These are phyloP conservation scores for Parasitella parasitica DNA, from an alignment of 371 early-diverging fungal species.

Conservation along the genomic window DNA sequence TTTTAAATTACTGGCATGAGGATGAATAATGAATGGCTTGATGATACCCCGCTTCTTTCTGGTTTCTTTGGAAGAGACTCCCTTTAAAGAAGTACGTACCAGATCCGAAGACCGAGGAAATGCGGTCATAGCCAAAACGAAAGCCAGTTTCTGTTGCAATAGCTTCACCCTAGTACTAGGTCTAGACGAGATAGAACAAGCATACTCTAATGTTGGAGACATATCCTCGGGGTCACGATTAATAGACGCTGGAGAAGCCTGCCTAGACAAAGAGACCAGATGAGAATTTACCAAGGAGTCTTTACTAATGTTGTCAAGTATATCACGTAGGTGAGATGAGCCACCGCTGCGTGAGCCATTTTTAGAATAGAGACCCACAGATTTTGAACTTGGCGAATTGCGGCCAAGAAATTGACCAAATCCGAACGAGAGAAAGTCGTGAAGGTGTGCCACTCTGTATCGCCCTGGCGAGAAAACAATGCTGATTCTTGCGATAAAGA, in stretches of 20 bases:
- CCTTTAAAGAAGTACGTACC: not conserved
- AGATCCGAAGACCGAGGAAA: not conserved
- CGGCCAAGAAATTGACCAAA: slow-evolving; percentile 8
- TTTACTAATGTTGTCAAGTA: too few relatives aligned
- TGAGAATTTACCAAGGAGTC: too few relatives aligned
- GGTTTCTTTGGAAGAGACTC: not conserved
- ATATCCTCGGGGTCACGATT: not conserved
- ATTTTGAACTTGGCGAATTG: not conserved
- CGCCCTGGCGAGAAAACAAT: slow-evolving; percentile 1
- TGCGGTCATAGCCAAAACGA: not conserved
- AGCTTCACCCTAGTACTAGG: not conserved
- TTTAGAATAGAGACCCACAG: too few relatives aligned
- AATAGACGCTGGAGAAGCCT: not conserved
- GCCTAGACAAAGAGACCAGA: too few relatives aligned
- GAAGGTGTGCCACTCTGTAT: not conserved
- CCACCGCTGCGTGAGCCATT: too few relatives aligned
- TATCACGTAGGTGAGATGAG: too few relatives aligned
- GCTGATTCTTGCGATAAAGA: slow-evolving; percentile 4
- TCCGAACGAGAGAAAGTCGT: not conserved
- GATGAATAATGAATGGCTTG: not conserved
- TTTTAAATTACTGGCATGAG: not conserved
- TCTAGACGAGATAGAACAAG: not conserved
- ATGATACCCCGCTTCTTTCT: not conserved
- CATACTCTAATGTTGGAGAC: not conserved
- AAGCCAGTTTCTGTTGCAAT: not conserved